phyloP scores from a whole-genome alignment of 768 basidiomycete species.

The Xerocomellus intermedius region DNA sequence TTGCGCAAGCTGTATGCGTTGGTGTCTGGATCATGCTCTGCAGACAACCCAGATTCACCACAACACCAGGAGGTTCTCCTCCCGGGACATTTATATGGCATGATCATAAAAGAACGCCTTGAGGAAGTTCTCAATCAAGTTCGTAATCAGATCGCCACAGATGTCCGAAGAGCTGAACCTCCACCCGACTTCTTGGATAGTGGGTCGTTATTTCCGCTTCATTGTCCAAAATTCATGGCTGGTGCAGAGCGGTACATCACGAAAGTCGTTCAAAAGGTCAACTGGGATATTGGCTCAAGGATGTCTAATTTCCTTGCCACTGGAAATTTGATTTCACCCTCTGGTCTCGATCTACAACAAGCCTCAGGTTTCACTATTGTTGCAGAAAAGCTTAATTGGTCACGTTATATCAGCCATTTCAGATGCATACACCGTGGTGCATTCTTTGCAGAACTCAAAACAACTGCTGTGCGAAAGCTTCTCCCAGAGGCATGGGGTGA shows the following conservation, averaged over 20 bases:
- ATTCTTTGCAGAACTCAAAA: constrained; percentile 98
- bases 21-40: constrained; percentile 85
- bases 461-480: constrained; percentile 94
- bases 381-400: constrained; percentile 98
- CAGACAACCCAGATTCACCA: constrained; percentile 98
- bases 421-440: constrained; percentile 98
- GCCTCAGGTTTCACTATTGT: constrained; percentile 98
- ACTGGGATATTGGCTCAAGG: constrained; percentile 89
- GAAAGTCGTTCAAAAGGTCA: constrained; percentile 72
- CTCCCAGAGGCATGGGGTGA: constrained; percentile 97
- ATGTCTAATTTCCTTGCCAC: constrained; percentile 96
- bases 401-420: constrained; percentile 97
- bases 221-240: constrained; percentile 2
- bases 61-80: constrained; percentile 97
- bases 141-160: constrained; percentile 63
- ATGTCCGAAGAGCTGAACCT: constrained; percentile 71
- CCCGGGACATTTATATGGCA: constrained; percentile 88
- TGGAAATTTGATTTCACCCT: constrained; percentile 91
- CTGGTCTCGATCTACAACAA: constrained; percentile 95
- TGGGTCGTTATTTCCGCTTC: constrained; percentile 38
- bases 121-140: constrained; percentile 83
- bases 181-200: constrained; percentile 88
- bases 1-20: constrained; percentile 90
- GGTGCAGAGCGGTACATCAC: constrained; percentile 73
- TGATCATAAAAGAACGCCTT: constrained; percentile 97